Evolutionary conservation across 1,284 basidiomycete species (phyloP), one percentile per base, ranked within the genome.

Genomic region (Trichosporon ovoides): DNA sequence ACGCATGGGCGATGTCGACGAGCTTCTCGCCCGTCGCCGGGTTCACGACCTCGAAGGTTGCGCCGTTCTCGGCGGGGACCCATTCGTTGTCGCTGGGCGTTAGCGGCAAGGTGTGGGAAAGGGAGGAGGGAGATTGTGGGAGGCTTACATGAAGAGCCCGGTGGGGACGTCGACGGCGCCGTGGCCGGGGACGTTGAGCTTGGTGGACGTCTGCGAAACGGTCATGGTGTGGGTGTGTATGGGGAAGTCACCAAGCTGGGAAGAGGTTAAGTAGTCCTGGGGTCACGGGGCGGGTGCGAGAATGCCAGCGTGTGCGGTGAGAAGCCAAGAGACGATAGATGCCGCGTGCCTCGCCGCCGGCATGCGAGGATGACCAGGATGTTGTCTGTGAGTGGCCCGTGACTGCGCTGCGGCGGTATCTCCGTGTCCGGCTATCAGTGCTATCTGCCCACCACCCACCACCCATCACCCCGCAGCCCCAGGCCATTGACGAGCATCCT

Each of bases 121-220:
- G n/a, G n/a, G n/a, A n/a, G n/a, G n/a, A n/a, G n/a, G n/a, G n/a
- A n/a, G n/a, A n/a, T n/a, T n/a, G n/a, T n/a, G n/a, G n/a, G n/a
- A 57, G 7, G 60, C 63, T 62, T 51, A 74, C 71, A 96, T 95
- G 81, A 94, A 95, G 40, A 95, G 83, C 34, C 90, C 91, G 4
- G 88, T 90, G 16, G 85, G 85, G 34, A 91, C 80, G 33, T 80
- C 79, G 57, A 90, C 78, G 68, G 79, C 78, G 31, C 69, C 69
- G 12, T 66, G 58, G 40, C 38, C 40, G 20, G 66, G 66, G 7
- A 69, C 62, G 14, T 60, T 35, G 34, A 71, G 12, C 35, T 57
- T 56, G 38, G 61, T 60, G 50, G 38, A 24, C 16, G 38, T 38
- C 28, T n/a, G 24, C 40, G 55, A 33, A 20, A 10, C 58, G 20